phyloP scores from a whole-genome alignment of 2,329 filamentous ascomycete species.

The Arthroderma sp. region DNA sequence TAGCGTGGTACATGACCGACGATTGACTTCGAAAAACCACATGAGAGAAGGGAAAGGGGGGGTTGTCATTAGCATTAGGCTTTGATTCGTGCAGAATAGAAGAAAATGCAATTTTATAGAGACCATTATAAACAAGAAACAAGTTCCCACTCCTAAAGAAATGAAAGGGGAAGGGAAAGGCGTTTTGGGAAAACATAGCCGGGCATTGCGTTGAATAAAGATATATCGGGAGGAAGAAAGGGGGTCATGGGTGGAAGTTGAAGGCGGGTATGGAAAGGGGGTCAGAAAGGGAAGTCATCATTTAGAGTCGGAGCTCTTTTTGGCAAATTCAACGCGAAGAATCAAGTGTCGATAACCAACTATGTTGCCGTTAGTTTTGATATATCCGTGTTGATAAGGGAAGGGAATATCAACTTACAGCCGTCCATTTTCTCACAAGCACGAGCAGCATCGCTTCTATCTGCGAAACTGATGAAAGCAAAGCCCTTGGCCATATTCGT shows the following conservation, averaged over 20 bases:
- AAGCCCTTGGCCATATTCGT: conserved; percentile 96
- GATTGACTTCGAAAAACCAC: conserved; percentile 3
- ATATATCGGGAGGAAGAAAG: not conserved
- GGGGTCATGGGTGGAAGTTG: not conserved
- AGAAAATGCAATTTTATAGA: conserved; percentile 10
- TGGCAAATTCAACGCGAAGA: conserved; percentile 42
- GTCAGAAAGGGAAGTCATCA: not conserved
- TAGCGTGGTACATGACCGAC: conserved; percentile 6
- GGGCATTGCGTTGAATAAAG: not conserved
- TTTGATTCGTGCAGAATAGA: conserved; percentile 1
- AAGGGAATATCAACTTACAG: conserved; percentile 41
- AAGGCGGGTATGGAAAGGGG: not conserved
- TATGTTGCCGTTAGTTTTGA: conserved; percentile 18
- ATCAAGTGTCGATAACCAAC: conserved; percentile 43
- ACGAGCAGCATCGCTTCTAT: conserved; percentile 76
- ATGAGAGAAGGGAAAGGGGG: not conserved
- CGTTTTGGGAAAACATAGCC: conserved; percentile 7
- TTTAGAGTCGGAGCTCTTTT: conserved; percentile 25
- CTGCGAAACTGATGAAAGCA: conserved; percentile 94
- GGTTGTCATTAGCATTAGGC: not conserved
- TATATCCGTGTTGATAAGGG: not conserved
- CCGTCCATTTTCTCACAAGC: conserved; percentile 98
- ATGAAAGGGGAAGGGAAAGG: conserved; percentile 3
- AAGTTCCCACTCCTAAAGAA: conserved; percentile 4
- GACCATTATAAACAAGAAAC: conserved; percentile 11